Percentiles rank a stretch among this genome's conserved stretches.
phyloP scores from a whole-genome alignment of 768 basidiomycete species.

The Mycena filopes region DNA sequence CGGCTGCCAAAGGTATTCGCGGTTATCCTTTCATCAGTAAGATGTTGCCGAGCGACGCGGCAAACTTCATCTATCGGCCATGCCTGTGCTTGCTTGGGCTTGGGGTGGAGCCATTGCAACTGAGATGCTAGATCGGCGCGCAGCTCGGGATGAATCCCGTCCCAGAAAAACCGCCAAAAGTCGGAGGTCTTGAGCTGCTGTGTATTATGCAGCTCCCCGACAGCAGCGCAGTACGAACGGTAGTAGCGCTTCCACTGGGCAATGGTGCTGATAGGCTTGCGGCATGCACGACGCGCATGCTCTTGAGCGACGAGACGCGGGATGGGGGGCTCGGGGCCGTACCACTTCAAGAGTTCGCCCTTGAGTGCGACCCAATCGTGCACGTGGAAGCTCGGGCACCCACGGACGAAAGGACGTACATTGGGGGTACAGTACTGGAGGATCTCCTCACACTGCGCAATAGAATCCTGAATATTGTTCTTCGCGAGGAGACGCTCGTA shows the following conservation, averaged over 20 bases:
- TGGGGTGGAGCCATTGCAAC: too few species aligned
- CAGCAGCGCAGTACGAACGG: neutral
- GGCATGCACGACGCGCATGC: neutral
- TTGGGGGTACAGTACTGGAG: neutral
- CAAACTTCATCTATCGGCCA: too few species aligned
- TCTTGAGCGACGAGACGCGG: neutral
- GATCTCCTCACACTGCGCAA: neutral
- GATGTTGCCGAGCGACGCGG: too few species aligned
- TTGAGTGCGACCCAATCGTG: neutral
- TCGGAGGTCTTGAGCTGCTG: neutral
- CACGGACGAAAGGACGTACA: neutral
- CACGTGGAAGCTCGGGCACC: neutral
- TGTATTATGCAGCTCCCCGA: neutral
- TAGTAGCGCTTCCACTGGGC: constrained; percentile 1
- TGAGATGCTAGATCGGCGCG: too few species aligned
- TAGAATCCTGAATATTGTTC: neutral
- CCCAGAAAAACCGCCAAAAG: neutral
- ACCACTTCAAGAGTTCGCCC: neutral
- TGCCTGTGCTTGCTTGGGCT: too few species aligned
- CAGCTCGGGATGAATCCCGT: neutral
- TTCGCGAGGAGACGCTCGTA: neutral
- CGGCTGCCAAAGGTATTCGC: too few species aligned
- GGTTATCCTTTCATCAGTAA: too few species aligned
- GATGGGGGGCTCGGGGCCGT: neutral
- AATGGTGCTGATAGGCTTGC: neutral